Conservation (phyloP, 2,329 filamentous ascomycete species). For the Gremmenia infestans region DNA sequence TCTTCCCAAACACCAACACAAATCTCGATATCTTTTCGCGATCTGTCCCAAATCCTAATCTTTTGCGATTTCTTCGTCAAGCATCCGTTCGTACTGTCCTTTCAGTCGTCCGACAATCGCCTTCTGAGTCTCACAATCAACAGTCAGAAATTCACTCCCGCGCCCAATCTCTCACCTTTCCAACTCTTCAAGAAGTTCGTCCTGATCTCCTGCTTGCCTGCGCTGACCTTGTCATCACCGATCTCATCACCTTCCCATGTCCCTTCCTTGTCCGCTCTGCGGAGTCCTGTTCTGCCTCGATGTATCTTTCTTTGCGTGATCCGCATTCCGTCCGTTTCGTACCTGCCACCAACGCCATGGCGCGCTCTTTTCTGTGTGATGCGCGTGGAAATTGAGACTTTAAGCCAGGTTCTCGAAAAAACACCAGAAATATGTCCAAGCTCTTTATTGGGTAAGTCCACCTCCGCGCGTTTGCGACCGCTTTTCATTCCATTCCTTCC, state of each 20-base stretch:
- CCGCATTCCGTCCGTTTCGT: slow-evolving; percentile 28
- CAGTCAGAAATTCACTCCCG: slow-evolving; percentile 2
- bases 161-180: slow-evolving; percentile 9
- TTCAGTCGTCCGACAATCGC: slow-evolving; percentile 25
- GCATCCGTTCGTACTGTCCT: slow-evolving; percentile 28
- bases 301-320: slow-evolving; percentile 34
- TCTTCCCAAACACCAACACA: slow-evolving; percentile 11
- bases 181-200: slow-evolving; percentile 32
- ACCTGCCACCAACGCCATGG: slow-evolving; percentile 27
- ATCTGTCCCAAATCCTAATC: slow-evolving; percentile 12
- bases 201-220: slow-evolving; percentile 31
- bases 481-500: not conserved
- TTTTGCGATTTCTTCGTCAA: slow-evolving; percentile 9
- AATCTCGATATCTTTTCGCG: slow-evolving; percentile 10
- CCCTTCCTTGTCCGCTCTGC: slow-evolving; percentile 28
- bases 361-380: slow-evolving; percentile 31
- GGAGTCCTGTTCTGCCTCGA: slow-evolving; percentile 32
- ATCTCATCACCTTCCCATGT: slow-evolving; percentile 28
- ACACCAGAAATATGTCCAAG: slow-evolving; percentile 67
- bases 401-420: slow-evolving; percentile 30
- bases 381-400: slow-evolving; percentile 36
- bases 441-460: slow-evolving; percentile 82
- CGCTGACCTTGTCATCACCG: slow-evolving; percentile 27
- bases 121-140: not conserved
- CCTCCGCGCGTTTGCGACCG: slow-evolving; percentile 9